Evolutionary conservation across 1,284 basidiomycete species (phyloP), one percentile per base, ranked within the genome.

Genomic region (Inonotus hispidus): DNA sequence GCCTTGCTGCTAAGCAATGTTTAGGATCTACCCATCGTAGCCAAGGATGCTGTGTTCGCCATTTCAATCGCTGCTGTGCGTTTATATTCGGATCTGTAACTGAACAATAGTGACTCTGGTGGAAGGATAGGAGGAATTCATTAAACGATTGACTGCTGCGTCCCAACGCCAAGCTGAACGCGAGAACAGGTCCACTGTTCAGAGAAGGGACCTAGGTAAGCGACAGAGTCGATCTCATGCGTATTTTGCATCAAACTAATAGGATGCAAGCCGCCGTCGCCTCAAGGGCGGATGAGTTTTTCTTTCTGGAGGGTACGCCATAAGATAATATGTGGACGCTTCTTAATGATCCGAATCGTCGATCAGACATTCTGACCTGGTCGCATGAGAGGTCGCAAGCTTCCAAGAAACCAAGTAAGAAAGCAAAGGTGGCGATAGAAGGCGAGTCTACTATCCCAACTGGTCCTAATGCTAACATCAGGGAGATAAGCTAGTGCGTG

Each of bases 1-100:
- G n/a, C 19, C 21, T 53, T 47, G 35, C 53, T 46, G 38, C 39
- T 60, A n/a, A 37, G 56, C 16, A 8, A 27, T 27, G 3, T 23
- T 37, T 43, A 91, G 88, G 90, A 92, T 43, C 79, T 92, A 58
- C 83, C 87, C 0, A 83, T 84, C 50, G 77, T 91, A 3, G 83
- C 87, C 8, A 84, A 79, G 68, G 89, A 92, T 58, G 90, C 88
- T 10, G 82, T 83, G 0, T 82, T 88, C 65, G 71, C 89, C 25
- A 86, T 92, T 58, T 85, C 88, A 25, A 73, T 90, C 43, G 90
- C 90, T 2, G 83, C 90, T 1, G 71, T 72, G 61, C 53, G 67
- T 19, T 43, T 21, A 11, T 16, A 43, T 43, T n/a, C 16, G 6
- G 41, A n/a, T 1, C n/a, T 27, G n/a, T 29, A 16, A 19, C 23